Percentiles rank a stretch among this genome's conserved stretches.
These are phyloP conservation scores for Dorcoceras hygrometricum DNA, from an alignment of 257 asterid genomes.

Conservation along the genomic window DNA sequence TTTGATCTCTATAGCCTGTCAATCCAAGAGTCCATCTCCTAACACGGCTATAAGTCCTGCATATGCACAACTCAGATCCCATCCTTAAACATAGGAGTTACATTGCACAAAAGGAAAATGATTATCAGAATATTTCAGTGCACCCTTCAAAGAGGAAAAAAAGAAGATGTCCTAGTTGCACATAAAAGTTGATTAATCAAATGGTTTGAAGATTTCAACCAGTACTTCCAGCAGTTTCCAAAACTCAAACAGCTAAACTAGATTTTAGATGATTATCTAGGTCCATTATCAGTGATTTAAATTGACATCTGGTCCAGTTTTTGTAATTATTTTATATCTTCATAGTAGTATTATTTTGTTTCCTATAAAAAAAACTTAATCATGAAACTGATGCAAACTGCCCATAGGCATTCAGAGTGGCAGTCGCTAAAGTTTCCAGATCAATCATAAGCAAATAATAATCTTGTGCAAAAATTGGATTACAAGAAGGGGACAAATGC, in stretches of 20 bases:
- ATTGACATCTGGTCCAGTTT: too few species aligned
- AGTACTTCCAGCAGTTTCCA: conserved; percentile 11
- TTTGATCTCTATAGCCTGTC: conserved; percentile 64
- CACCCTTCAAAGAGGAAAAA: neutral
- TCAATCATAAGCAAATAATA: conserved; percentile 1
- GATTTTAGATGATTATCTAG: conserved; percentile 13
- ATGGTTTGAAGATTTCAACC: neutral
- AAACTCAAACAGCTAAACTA: conserved; percentile 13
- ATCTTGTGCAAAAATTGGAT: conserved; percentile 19
- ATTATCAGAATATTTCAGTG: too few species aligned
- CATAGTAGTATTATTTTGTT: too few species aligned
- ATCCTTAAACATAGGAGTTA: conserved; percentile 15
- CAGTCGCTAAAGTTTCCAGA: conserved; percentile 13
- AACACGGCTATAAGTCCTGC: conserved; percentile 78
- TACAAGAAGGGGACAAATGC: neutral
- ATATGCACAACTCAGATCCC: conserved; percentile 21
- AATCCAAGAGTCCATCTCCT: conserved; percentile 86
- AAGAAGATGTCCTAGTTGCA: neutral
- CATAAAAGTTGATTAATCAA: neutral
- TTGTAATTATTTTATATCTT: too few species aligned
- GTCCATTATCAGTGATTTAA: conserved; percentile 16
- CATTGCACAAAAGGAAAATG: neutral
- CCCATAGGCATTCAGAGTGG: neutral
- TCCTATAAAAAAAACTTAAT: too few species aligned
- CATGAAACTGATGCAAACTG: conserved; percentile 13